A percentile compares a stretch with the other conserved stretches of the same genome.
phyloP scores from a whole-genome alignment of 805 yeast genomes.

The Pichia rugopelliculosa region DNA sequence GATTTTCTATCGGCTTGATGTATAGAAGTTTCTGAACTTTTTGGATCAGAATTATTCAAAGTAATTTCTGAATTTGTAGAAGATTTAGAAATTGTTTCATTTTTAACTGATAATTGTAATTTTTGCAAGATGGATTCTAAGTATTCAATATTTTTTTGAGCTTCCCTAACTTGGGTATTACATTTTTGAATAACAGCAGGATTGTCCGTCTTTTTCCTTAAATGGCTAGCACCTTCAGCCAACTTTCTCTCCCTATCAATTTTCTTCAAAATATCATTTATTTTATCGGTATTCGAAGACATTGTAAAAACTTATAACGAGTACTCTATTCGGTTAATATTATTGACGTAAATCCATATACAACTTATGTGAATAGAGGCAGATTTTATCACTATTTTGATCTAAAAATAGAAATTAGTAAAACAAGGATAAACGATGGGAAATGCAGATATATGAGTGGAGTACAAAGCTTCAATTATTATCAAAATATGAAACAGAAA shows the following conservation, averaged over 20 bases:
- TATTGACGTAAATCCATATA: background rate
- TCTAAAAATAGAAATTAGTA: background rate
- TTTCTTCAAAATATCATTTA: slow-evolving; percentile 69
- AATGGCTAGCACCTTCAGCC: slow-evolving; percentile 76
- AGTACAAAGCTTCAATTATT: too few relatives aligned
- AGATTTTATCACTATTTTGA: background rate
- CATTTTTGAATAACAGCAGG: slow-evolving; percentile 82
- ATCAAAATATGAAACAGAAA: too few relatives aligned
- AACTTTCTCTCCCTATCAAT: slow-evolving; percentile 84
- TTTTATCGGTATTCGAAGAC: slow-evolving; percentile 27
- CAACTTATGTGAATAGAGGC: background rate
- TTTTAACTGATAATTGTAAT: slow-evolving; percentile 29
- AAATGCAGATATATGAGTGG: background rate
- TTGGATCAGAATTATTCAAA: background rate
- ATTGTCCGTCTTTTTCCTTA: slow-evolving; percentile 74
- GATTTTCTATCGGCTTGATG: slow-evolving; percentile 1
- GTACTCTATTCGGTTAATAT: background rate
- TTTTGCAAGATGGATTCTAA: slow-evolving; percentile 70
- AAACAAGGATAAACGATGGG: background rate
- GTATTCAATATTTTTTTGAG: slow-evolving; percentile 85
- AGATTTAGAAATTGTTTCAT: slow-evolving; percentile 5
- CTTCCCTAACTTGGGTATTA: slow-evolving; percentile 83
- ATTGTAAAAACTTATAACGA: background rate
- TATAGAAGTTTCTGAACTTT: background rate
- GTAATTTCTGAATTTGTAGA: background rate